Evolutionary conservation across 2,329 filamentous ascomycete species (phyloP), one percentile per base, ranked within the genome.

Genomic region (Aspergillus sojae): DNA sequence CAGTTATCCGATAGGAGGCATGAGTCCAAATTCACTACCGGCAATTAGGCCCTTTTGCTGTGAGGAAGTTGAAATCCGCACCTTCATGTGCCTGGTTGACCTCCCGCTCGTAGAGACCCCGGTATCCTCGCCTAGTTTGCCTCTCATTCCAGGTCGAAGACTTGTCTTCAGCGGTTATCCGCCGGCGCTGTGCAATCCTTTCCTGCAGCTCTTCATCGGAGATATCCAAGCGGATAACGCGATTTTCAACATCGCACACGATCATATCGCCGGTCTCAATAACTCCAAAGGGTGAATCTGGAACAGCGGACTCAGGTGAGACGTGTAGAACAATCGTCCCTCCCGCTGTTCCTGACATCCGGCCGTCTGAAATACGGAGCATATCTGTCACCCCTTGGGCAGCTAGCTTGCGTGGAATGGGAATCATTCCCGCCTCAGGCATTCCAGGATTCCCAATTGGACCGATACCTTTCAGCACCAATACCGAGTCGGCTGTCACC

Each of bases 341-440:
- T 0, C 84, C 84, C 2, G 84, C 84, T 4, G 84, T 86, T 0
- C 84, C 84, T 34, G 79, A 82, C 83, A 86, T 86, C 26, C 84
- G 75, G 1, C 84, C 84, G 72, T 87, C 84, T 0, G 80, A 83
- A 5, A 86, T 71, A 1, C 84, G 75, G 32, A 86, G 69, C 84
- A 86, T 86, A 67, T 86, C 83, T 30, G 75, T 78, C 1, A 86
- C 81, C 0, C 84, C 84, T 60, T 78, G 70, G 2, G 70, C 71
- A 7, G 75, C 80, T 2, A 86, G 73, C 62, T 85, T 85, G 19
- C 80, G 75, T 0, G 83, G 83, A 16, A 84, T 82, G 0, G 82
- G 83, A 30, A 85, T 83, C 10, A 84, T 71, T 0, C 83, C 83
- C 1, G 83, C 82, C 70, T 85, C 83, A 1, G 83, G 83, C 83